Conservation (phyloP, 192 early-diverging fungal genomes). For the Cladochytrium replicatum region DNA sequence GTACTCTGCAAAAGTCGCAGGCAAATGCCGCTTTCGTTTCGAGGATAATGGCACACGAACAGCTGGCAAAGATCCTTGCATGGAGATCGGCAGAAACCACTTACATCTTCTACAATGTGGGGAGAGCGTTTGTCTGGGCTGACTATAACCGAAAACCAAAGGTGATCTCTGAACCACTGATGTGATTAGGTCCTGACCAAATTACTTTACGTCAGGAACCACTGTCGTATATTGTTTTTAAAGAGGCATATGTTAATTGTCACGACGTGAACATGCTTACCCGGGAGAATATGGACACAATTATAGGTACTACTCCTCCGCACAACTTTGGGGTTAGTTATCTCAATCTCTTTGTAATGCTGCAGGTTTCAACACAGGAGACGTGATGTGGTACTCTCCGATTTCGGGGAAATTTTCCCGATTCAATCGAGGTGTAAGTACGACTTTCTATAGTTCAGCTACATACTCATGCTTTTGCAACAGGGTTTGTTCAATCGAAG, state of each 20-base stretch:
- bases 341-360: not conserved
- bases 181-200: not conserved
- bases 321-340: not conserved
- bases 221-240: slow-evolving; percentile 66
- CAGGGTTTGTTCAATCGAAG: not conserved
- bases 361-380: slow-evolving; percentile 16
- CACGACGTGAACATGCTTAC: slow-evolving; percentile 75
- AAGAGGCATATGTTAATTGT: slow-evolving; percentile 66
- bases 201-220: slow-evolving; percentile 47
- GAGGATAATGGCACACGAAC: slow-evolving; percentile 29
- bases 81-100: slow-evolving; percentile 25
- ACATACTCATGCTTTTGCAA: not conserved
- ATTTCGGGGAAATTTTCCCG: slow-evolving; percentile 75
- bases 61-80: slow-evolving; percentile 33
- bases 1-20: too few relatives aligned
- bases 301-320: too few relatives aligned
- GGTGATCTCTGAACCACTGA: slow-evolving; percentile 30
- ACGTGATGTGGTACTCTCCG: slow-evolving; percentile 68
- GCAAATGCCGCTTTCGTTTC: slow-evolving; percentile 23
- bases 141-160: slow-evolving; percentile 50
- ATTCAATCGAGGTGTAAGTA: slow-evolving; percentile 45
- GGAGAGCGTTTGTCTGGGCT: slow-evolving; percentile 60
- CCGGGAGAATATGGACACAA: slow-evolving; percentile 66
- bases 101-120: slow-evolving; percentile 67
- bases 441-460: not conserved